Evolutionary conservation across 2,329 filamentous ascomycete genomes (phyloP).

Genomic region (Cadophora malorum): DNA sequence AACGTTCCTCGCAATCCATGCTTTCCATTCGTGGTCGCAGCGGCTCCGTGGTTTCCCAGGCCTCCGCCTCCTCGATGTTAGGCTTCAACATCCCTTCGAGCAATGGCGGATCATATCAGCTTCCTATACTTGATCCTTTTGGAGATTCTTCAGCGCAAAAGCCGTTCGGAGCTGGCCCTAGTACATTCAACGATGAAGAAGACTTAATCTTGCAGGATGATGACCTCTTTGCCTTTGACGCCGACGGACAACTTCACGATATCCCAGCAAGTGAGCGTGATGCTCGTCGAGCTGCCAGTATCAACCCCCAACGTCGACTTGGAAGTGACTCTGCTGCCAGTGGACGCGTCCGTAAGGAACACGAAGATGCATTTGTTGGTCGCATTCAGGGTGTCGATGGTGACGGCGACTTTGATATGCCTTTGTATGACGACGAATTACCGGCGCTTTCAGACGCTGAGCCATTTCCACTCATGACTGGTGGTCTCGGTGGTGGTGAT

Average conservation of each 20-base stretch:
- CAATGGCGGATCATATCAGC: constrained; percentile 46
- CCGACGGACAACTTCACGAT: constrained; percentile 64
- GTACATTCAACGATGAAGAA: constrained; percentile 48
- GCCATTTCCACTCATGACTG: constrained; percentile 41
- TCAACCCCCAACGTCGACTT: constrained; percentile 28
- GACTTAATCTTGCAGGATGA: constrained; percentile 55
- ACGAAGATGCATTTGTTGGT: constrained; percentile 48
- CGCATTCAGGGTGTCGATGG: constrained; percentile 38
- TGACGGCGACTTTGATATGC: constrained; percentile 42
- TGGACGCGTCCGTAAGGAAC: constrained; percentile 50
- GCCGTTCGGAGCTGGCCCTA: constrained; percentile 35
- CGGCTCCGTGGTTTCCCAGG: constrained; percentile 35
- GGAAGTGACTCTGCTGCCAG: constrained; percentile 48
- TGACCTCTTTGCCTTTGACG: constrained; percentile 66
- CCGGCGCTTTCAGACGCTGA: constrained; percentile 43
- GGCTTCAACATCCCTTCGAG: constrained; percentile 56
- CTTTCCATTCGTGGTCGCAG: constrained; percentile 43
- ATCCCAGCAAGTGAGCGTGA: constrained; percentile 43
- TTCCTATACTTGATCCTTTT: constrained; percentile 41
- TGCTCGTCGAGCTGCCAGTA: constrained; percentile 30
- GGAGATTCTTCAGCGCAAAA: constrained; percentile 46
- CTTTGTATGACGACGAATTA: constrained; percentile 43
- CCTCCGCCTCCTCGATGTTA: constrained; percentile 46
- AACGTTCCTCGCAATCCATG: constrained; percentile 43
- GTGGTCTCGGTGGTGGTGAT: constrained; percentile 33